Base-by-base conservation (phyloP, 345 rosid genomes). In the Aquilaria malaccensis region DNA sequence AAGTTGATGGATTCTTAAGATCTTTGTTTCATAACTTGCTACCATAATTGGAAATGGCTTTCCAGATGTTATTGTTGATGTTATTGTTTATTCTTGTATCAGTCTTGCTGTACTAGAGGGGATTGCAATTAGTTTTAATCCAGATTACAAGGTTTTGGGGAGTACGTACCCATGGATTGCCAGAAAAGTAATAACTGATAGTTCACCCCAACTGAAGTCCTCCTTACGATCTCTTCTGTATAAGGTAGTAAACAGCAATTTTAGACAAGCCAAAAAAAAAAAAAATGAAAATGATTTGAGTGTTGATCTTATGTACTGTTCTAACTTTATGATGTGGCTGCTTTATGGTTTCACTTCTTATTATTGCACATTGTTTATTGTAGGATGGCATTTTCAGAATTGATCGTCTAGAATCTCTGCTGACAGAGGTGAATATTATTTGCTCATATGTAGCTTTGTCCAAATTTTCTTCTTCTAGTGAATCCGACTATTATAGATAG, bases 131-230 rank as follows among this genome's bases (percentile, higher is more conserved):
- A 73, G 85, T 76, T 73, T 69, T 63, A 73, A 82, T 71, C 96
- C 95, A 68, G 79, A 83, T 64, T 92, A 92, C 85, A 92, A 92
- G 76, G 98, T 92, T 61, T 72, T 92, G 78, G 91, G 98, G 14
- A 87, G 96, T 70, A 89, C 98, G 57, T 92, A 89, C 70, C 98
- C 98, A n/a, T 92, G 96, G 96, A 92, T 92, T 72, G 96, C 98
- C 32, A 87, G 79, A 72, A 92, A 92, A 77, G 84, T 92, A 41
- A 72, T 92, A 61, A 86, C 91, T 55, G 91, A 92, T 64, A 77
- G 88, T 77, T 92, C 98, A 66, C 95, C 96, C 0, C 83, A 89
- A 73, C 80, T 89, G 68, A 85, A 75, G 75, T 76, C 86, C 52
- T 85, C 98, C 70, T 75, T 92, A 68, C 84, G 70, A 62, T 62